phyloP scores from a whole-genome alignment of 2,329 filamentous ascomycete genomes.

The Hypoxylon sp. region DNA sequence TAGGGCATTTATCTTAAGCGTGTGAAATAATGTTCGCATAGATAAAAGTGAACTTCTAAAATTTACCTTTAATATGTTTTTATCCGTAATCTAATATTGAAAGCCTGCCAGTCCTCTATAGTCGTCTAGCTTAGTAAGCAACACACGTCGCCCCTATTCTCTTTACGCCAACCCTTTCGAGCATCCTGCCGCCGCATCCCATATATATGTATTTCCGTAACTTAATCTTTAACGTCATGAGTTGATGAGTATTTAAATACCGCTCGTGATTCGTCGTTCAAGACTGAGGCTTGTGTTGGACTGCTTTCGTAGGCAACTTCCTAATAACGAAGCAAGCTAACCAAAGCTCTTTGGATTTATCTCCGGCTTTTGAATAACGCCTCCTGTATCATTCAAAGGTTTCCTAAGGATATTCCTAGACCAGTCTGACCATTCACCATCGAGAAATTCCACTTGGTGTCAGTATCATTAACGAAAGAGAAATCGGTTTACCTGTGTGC shows the following conservation, averaged over 20 bases:
- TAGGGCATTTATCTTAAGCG: background rate
- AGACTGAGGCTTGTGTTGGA: background rate
- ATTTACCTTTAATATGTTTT: background rate
- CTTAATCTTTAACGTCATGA: background rate
- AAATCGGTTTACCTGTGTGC: too few relatives aligned
- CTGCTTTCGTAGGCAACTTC: too few relatives aligned
- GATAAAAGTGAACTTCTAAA: background rate
- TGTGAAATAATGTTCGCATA: background rate
- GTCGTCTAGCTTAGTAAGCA: background rate
- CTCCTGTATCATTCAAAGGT: too few relatives aligned
- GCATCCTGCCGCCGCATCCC: background rate
- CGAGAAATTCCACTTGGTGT: too few relatives aligned
- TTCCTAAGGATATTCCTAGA: too few relatives aligned
- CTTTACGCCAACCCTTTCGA: background rate
- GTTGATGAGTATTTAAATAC: background rate
- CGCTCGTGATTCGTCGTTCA: background rate
- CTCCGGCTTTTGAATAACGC: too few relatives aligned
- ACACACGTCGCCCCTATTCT: background rate
- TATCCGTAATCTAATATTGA: background rate
- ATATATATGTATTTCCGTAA: background rate
- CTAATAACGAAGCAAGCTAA: too few relatives aligned
- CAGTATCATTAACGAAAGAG: too few relatives aligned
- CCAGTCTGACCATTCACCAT: too few relatives aligned
- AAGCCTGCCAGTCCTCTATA: background rate
- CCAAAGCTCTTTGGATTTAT: too few relatives aligned